Evolutionary conservation across 169 alveolate species (phyloP).

Genomic region (Babesia bigemina): DNA sequence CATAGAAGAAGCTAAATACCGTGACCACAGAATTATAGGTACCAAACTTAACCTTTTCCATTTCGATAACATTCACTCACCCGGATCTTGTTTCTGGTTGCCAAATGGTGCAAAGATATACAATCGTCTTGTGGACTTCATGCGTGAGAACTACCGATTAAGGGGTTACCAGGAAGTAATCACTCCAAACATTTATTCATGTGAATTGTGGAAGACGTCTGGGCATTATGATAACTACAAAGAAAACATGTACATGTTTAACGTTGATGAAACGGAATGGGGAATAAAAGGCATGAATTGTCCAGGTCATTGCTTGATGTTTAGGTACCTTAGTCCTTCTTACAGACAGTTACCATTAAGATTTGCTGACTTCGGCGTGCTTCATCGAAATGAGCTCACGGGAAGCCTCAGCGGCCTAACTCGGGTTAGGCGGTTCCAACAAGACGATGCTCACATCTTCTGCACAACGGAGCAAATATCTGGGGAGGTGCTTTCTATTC

Average conservation of each 20-base stretch:
- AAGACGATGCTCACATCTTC: slow-evolving; percentile 99
- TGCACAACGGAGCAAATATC: slow-evolving; percentile 93
- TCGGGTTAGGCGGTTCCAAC: slow-evolving; percentile 97
- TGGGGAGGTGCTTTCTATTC: slow-evolving; percentile 88
- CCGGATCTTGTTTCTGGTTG: slow-evolving; percentile 93
- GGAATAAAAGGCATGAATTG: slow-evolving; percentile 99
- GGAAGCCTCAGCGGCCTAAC: slow-evolving; percentile 98
- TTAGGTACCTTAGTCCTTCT: slow-evolving; percentile 88
- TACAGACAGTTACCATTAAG: slow-evolving; percentile 97
- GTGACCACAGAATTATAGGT: slow-evolving; percentile 98
- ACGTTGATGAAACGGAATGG: slow-evolving; percentile 94
- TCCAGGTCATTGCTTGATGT: slow-evolving; percentile 98
- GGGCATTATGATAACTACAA: slow-evolving; percentile 98
- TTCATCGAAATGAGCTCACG: slow-evolving; percentile 97
- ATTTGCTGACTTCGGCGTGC: slow-evolving; percentile 98
- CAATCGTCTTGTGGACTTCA: slow-evolving; percentile 93
- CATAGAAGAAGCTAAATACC: slow-evolving; percentile 96
- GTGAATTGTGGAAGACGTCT: slow-evolving; percentile 95
- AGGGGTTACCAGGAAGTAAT: slow-evolving; percentile 90
- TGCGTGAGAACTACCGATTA: slow-evolving; percentile 81
- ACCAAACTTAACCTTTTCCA: slow-evolving; percentile 91
- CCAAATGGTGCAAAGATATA: slow-evolving; percentile 97
- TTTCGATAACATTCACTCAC: slow-evolving; percentile 90
- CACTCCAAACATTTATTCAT: slow-evolving; percentile 94
- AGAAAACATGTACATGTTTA: slow-evolving; percentile 88